Evolutionary conservation across 345 rosid species (phyloP), one percentile per base, ranked within the genome.

Genomic region (Clausena lansium): DNA sequence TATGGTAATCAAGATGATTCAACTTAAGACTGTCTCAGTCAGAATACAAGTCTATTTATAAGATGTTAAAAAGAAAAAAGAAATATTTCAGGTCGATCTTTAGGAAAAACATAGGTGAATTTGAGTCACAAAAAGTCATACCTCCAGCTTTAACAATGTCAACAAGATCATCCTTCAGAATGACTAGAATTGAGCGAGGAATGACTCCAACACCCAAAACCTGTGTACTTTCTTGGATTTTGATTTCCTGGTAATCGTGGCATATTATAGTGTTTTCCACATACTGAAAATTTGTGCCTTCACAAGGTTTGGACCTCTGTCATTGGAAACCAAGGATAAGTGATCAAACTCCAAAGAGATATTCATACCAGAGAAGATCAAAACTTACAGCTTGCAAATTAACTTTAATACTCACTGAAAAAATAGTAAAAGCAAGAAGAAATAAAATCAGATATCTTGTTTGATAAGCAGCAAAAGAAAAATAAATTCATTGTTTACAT

Each of bases 71-170:
- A 14, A 39, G 24, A 15, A 61, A 0, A 38, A 52, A 9, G 10
- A 13, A 61, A 13, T 6, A 27, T 28, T 27, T 6, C 20, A 36
- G 75, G 30, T 17, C 35, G 58, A 66, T 33, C 55, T 20, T 36
- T 7, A 52, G 19, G 62, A 9, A 8, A 7, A 22, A 52, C 57
- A 52, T 52, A 45, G 50, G 22, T 30, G 66, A 39, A 35, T 24
- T 61, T 55, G 28, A 68, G 74, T 64, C 55, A 24, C 45, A 55
- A 24, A 78, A 85, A 67, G 62, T 39, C 38, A 69, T 90, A 95
- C 99, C 99, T 88, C 99, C 99, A 78, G 98, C 97, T 88, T 92
- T 93, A 79, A 94, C 92, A 68, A 84, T 85, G 87, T 95, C 99
- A 83, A 92, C 99, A 85, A 95, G 98, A 88, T 95, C 97, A 85